Conservation (phyloP, 2,329 filamentous ascomycete genomes). For the Neoascochyta sp. region DNA sequence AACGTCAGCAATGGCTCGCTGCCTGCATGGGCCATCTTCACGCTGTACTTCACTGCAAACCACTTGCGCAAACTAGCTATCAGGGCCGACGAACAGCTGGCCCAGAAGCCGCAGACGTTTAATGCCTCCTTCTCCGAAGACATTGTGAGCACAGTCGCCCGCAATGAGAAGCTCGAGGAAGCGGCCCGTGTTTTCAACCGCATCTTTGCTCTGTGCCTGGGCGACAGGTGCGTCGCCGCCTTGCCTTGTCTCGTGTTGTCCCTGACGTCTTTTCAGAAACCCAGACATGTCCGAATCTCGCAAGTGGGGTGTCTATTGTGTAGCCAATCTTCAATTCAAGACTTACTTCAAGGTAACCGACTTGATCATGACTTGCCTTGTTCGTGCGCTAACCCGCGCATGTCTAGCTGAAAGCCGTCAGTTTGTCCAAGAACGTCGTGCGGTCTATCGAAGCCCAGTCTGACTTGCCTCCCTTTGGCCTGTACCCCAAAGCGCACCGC, state of each 20-base stretch:
- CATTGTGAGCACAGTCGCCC: slow-evolving; percentile 59
- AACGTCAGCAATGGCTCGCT: slow-evolving; percentile 76
- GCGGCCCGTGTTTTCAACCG: slow-evolving; percentile 86
- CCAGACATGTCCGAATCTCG: slow-evolving; percentile 75
- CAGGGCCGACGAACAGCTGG: slow-evolving; percentile 72
- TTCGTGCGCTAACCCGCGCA: slow-evolving; percentile 3
- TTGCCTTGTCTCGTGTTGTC: slow-evolving; percentile 6
- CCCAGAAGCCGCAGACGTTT: slow-evolving; percentile 47
- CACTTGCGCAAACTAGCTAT: slow-evolving; percentile 86
- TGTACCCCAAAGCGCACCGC: slow-evolving; percentile 83
- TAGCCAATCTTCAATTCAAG: slow-evolving; percentile 94
- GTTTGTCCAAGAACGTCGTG: slow-evolving; percentile 85
- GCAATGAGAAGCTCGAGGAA: slow-evolving; percentile 84
- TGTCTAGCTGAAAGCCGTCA: slow-evolving; percentile 71
- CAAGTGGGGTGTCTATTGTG: slow-evolving; percentile 97
- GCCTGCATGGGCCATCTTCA: slow-evolving; percentile 88
- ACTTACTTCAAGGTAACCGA: slow-evolving; percentile 82
- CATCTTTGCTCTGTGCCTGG: slow-evolving; percentile 86
- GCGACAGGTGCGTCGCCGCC: slow-evolving; percentile 64
- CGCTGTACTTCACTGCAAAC: slow-evolving; percentile 81
- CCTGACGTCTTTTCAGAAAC: slow-evolving; percentile 53
- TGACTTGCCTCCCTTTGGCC: slow-evolving; percentile 75
- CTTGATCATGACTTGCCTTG: no score
- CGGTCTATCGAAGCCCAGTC: slow-evolving; percentile 72
- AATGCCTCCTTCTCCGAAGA: slow-evolving; percentile 69